Percentiles rank a stretch among this genome's conserved stretches.
Evolutionary conservation across 2,329 filamentous ascomycete species (phyloP).

Genomic region (Pestalotiopsis fici): DNA sequence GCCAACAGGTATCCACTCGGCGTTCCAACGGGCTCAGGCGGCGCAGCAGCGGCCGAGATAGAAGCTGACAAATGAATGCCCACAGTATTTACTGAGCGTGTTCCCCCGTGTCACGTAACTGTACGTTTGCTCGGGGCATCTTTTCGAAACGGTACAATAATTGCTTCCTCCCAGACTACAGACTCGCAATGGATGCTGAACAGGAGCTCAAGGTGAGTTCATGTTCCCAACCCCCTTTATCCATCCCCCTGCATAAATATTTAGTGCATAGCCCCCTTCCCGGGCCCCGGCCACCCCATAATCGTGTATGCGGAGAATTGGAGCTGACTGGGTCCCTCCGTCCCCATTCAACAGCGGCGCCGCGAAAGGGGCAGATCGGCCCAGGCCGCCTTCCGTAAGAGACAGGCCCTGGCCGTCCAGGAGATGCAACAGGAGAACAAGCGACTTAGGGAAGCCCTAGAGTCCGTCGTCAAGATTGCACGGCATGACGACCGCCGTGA

Average conservation of each 20-base stretch:
- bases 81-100: not conserved
- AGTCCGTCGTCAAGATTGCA: slow-evolving; percentile 17
- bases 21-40: not conserved
- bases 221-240: not conserved
- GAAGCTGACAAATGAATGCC: slow-evolving; percentile 7
- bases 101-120: not conserved
- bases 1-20: not conserved
- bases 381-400: slow-evolving; percentile 31
- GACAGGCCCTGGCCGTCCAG: slow-evolving; percentile 21
- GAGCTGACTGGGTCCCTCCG: not conserved
- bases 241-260: not conserved
- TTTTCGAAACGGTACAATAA: not conserved
- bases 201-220: slow-evolving; percentile 1
- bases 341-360: slow-evolving; percentile 20
- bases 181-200: slow-evolving; percentile 1
- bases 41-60: not conserved
- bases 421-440: slow-evolving; percentile 21
- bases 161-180: not conserved
- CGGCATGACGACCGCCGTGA: slow-evolving; percentile 14
- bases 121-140: not conserved
- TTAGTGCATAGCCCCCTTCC: not conserved
- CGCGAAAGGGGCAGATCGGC: slow-evolving; percentile 30
- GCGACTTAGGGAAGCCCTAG: slow-evolving; percentile 21
- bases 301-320: not conserved
- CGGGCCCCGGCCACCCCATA: not conserved